Base-by-base conservation (phyloP, 169 alveolate genomes). In the Eimeria necatrix region DNA sequence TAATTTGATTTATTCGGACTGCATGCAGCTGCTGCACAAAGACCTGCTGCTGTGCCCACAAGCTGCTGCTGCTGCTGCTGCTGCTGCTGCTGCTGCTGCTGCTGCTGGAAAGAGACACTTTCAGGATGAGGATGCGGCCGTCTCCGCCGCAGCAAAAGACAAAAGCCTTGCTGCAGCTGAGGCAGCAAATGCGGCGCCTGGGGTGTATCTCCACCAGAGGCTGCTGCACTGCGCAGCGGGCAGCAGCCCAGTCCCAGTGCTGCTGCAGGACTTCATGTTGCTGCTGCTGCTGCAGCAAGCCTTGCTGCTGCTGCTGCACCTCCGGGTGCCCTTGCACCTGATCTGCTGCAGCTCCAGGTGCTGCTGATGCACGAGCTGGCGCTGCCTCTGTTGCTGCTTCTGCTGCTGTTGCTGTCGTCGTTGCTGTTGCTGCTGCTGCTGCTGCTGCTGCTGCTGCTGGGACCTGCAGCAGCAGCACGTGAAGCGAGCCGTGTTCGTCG, bases 111-210 rank as follows among this genome's bases (percentile, higher is more conserved):
- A 81, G 51, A n/a, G 73, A 51, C 26, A 74, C 89, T 7, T 16
- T 78, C 14, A 89, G 80, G 24, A 89, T 22, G 12, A 89, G 80
- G 22, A 89, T 32, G 2, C 59, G 71, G 18, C 94, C 88, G 88
- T 89, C 94, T 14, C 94, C 94, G 18, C 94, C 94, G 68, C 94
- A 89, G 32, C 88, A 89, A 3, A 89, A 18, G 46, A 73, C 26
- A n/a, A 89, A 53, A 0, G 61, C 87, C 32, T 26, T 18, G 24
- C 87, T 41, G 87, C 87, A 76, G 87, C 64, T 9, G 22, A 76
- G 87, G 32, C 24, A 41, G 64, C 64, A 32, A 46, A 76, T 26
- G 46, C 48, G 64, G 24, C 87, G 10, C 61, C 87, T 32, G 24
- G 56, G 87, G 87, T 41, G 61, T 18, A 76, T 4, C 24, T 76